Evolutionary conservation across 2,329 filamentous ascomycete genomes (phyloP).

Genomic region (Colletotrichum sp.): DNA sequence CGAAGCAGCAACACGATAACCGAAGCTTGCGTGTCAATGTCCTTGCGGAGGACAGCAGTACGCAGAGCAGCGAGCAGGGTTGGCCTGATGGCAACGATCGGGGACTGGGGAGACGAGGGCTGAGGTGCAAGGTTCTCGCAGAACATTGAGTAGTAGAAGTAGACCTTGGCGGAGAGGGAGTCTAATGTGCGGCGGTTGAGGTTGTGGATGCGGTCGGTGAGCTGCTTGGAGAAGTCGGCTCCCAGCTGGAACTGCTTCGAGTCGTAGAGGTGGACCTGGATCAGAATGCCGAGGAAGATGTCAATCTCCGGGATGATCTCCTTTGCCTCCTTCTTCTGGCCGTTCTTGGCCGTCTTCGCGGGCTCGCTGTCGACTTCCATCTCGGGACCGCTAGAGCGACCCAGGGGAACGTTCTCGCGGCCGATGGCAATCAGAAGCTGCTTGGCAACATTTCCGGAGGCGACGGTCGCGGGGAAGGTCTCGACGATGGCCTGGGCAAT

Average conservation of each 20-base stretch:
- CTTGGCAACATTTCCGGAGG: conserved; percentile 70
- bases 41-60: conserved; percentile 95
- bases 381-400: conserved; percentile 61
- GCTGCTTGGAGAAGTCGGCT: conserved; percentile 80
- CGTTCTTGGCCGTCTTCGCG: conserved; percentile 58
- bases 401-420: conserved; percentile 68
- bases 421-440: conserved; percentile 74
- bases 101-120: conserved; percentile 86
- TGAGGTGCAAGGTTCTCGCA: conserved; percentile 88
- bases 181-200: conserved; percentile 95
- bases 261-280: conserved; percentile 89
- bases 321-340: conserved; percentile 70
- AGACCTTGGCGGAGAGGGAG: conserved; percentile 91
- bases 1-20: conserved; percentile 94
- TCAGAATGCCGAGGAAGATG: conserved; percentile 84
- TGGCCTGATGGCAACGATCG: conserved; percentile 85
- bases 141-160: conserved; percentile 98
- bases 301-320: conserved; percentile 87
- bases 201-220: conserved; percentile 84
- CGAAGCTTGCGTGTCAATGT: conserved; percentile 95
- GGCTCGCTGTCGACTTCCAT: conserved; percentile 76
- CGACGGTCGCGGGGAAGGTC: conserved; percentile 69
- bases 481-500: conserved; percentile 82
- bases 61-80: conserved; percentile 86
- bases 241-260: conserved; percentile 81